Evolutionary conservation across 139 green algal species (phyloP).

Genomic region (Tetraselmis chui): DNA sequence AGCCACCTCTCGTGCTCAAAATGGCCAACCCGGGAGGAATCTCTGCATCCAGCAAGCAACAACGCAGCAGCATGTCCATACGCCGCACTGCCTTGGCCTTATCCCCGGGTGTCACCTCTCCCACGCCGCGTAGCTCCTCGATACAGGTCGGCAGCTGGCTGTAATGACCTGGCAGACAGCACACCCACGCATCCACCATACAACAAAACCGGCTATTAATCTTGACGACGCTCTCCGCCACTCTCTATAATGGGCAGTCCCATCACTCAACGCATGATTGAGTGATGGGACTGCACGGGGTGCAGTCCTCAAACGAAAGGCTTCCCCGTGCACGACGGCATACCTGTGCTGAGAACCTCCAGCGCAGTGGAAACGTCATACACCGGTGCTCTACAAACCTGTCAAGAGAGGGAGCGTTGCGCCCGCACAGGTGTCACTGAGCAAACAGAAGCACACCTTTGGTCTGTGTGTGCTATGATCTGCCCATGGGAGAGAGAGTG

Average conservation of each 20-base stretch:
- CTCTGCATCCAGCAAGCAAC: neutral
- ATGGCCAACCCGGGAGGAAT: neutral
- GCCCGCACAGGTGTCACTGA: neutral
- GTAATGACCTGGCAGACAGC: neutral
- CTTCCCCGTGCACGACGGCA: neutral
- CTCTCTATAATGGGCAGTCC: too few relatives aligned
- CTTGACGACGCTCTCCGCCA: too few relatives aligned
- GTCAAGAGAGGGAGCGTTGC: neutral
- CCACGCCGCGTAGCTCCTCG: neutral
- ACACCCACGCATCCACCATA: too few relatives aligned
- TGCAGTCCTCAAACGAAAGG: neutral
- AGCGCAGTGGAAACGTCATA: neutral
- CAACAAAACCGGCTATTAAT: too few relatives aligned
- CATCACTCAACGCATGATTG: too few relatives aligned
- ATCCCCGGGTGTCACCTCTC: neutral
- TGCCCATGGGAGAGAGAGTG: too few relatives aligned
- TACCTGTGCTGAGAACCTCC: neutral
- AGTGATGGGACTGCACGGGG: neutral
- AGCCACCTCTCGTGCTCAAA: neutral
- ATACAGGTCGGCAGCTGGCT: neutral
- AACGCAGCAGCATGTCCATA: neutral
- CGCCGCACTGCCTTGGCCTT: neutral
- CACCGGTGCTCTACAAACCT: neutral
- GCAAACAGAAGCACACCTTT: neutral
- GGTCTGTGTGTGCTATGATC: too few relatives aligned